Base-by-base conservation (phyloP, 2,329 filamentous ascomycete species). In the Colletotrichum viniferum region DNA sequence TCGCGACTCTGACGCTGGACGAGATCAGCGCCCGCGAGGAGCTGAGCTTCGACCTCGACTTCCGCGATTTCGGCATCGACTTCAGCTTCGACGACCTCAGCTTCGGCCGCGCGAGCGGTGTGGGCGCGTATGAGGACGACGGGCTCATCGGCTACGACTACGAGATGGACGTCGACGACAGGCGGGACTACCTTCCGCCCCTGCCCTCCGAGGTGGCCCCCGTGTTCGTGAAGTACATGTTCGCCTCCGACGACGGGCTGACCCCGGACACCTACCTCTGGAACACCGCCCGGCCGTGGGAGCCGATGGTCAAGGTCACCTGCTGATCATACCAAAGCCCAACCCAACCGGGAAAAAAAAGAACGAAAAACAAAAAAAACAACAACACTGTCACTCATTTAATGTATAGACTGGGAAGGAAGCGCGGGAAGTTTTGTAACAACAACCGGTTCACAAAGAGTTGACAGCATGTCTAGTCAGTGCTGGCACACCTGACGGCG, bases 261-360 rank as follows among this genome's bases (percentile, higher is more conserved):
- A 65, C 76, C 3, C 83, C 82, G 12, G 83, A 85, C 62, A 80
- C 86, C 26, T 86, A 86, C 71, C 80, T 86, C 52, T 86, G 85
- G 85, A 85, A 86, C 74, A 74, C 84, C 77, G 80, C 83, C 18
- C 79, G 80, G 36, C 85, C 85, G 43, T 86, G 85, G 85, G 85
- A 86, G 77, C 85, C 85, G 10, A 85, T 86, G 82, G 82, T 86
- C n/a, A 84, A 82, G 77, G 85, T 84, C 10, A 80, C 79, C 14
- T 83, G 81, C n/a, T 85, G 69, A 77, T 66, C 10, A 62, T 21
- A 18, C 48, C 60, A 16, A 26, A 36, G 0, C 52, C 30, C 18
- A 18, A 34, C 24, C 1, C 43, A 21, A 52, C 43, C 10, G 18
- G 4, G 4, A 18, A 18, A n/a, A n/a, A 48, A 52, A 52, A 21